A percentile compares a stretch with the other conserved stretches of the same genome.
Evolutionary conservation across 768 basidiomycete genomes (phyloP).

Genomic region (Rhizopogon vesiculosus): DNA sequence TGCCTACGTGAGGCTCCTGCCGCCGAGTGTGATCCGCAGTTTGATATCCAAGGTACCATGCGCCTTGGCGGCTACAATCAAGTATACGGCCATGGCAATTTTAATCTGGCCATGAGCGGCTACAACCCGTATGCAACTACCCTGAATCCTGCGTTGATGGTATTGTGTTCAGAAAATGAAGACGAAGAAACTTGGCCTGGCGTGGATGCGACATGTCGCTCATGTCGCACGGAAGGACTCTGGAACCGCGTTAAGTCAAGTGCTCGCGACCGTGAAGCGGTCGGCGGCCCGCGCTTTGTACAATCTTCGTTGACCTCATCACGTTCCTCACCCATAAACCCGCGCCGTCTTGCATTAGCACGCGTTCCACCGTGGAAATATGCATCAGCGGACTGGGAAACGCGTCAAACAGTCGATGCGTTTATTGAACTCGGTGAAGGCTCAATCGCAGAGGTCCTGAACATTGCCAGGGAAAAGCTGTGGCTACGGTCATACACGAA

Average conservation of each 20-base stretch:
- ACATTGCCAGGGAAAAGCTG: conserved; percentile 60
- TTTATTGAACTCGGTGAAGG: conserved; percentile 76
- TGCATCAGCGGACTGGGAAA: conserved; percentile 55
- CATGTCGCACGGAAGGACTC: conserved; percentile 62
- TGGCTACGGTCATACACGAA: conserved; percentile 68
- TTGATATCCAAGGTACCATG: conserved; percentile 25
- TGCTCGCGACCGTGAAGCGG: conserved; percentile 49
- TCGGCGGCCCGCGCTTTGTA: conserved; percentile 41
- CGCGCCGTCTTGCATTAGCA: conserved; percentile 10
- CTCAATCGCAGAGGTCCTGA: conserved; percentile 54
- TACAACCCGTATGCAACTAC: conserved; percentile 21
- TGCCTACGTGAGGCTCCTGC: conserved; percentile 63
- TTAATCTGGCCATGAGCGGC: conserved; percentile 16
- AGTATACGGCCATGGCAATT: conserved; percentile 19
- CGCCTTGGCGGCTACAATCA: conserved; percentile 29
- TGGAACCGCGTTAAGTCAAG: conserved; percentile 52
- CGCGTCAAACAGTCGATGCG: conserved; percentile 60
- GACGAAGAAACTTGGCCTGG: conserved; percentile 65
- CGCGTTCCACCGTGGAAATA: conserved; percentile 24
- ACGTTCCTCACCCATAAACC: conserved; percentile 8
- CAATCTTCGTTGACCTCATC: conserved; percentile 8
- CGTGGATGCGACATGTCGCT: conserved; percentile 62
- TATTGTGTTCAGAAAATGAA: conserved; percentile 63
- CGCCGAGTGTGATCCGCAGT: conserved; percentile 33
- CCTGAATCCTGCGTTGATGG: conserved; percentile 26